Evolutionary conservation across 2,329 filamentous ascomycete genomes (phyloP).

Genomic region (Penicillium frequentans): DNA sequence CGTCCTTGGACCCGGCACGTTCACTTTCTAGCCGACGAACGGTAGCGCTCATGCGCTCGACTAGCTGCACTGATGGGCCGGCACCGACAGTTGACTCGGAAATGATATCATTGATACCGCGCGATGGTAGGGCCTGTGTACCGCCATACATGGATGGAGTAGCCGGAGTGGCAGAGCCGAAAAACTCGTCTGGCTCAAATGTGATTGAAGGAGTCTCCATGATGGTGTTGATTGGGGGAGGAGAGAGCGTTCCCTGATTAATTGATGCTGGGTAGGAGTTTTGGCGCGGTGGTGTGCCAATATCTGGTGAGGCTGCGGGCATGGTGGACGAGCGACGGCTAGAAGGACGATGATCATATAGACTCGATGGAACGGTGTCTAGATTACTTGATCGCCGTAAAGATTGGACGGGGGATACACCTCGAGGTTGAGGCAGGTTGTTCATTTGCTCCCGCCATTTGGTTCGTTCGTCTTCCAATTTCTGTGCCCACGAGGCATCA

Average conservation of each 20-base stretch:
- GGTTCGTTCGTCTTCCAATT: constrained; percentile 64
- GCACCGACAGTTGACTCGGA: constrained; percentile 87
- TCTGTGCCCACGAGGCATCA: constrained; percentile 58
- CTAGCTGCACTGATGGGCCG: constrained; percentile 89
- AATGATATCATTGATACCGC: constrained; percentile 77
- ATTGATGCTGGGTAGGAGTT: constrained; percentile 44
- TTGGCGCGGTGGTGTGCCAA: constrained; percentile 46
- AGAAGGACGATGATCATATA: constrained; percentile 36
- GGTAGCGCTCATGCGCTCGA: constrained; percentile 92
- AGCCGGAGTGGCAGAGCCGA: constrained; percentile 33
- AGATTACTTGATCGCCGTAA: constrained; percentile 41
- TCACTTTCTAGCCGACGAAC: constrained; percentile 89
- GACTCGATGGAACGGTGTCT: constrained; percentile 37
- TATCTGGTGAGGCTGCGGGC: constrained; percentile 36
- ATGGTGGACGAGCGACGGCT: constrained; percentile 43
- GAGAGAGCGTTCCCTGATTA: constrained; percentile 29
- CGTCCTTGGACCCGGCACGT: constrained; percentile 84
- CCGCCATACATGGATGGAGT: constrained; percentile 42
- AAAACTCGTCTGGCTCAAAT: constrained; percentile 51
- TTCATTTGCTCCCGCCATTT: constrained; percentile 57
- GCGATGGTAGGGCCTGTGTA: constrained; percentile 40
- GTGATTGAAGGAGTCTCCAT: constrained; percentile 39
- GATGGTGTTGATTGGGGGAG: constrained; percentile 27
- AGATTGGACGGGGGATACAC: constrained; percentile 43
- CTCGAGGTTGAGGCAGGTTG: constrained; percentile 38